Evolutionary conservation across 331 rosid genomes (phyloP).

Genomic region (Telfairia occidentalis): DNA sequence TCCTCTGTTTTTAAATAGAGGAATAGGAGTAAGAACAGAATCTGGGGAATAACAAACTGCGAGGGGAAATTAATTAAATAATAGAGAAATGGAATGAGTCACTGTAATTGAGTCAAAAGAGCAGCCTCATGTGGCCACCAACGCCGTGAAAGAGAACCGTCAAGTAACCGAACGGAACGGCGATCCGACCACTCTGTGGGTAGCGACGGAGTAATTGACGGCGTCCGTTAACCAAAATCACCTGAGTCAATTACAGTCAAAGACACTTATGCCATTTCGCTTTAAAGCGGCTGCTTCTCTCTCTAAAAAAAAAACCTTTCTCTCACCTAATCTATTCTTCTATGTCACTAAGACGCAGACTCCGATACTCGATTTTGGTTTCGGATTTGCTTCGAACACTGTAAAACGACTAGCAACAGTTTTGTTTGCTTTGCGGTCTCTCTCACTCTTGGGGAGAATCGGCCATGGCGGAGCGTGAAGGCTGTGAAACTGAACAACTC

Average conservation of each 20-base stretch:
- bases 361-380: constrained; percentile 13
- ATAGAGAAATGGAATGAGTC: constrained; percentile 1
- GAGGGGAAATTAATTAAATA: not conserved
- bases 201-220: constrained; percentile 28
- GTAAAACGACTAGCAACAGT: constrained; percentile 18
- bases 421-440: constrained; percentile 28
- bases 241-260: constrained; percentile 86
- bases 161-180: constrained; percentile 15
- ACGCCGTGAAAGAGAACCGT: constrained; percentile 31
- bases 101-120: constrained; percentile 24
- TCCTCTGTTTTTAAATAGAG: not conserved
- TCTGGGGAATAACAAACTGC: not conserved
- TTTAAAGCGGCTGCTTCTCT: constrained; percentile 9
- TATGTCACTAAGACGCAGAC: constrained; percentile 20
- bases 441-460: constrained; percentile 11
- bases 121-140: not conserved
- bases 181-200: not conserved
- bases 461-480: constrained; percentile 45
- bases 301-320: not conserved
- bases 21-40: not conserved
- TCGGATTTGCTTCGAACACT: constrained; percentile 17
- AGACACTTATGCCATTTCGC: constrained; percentile 24
- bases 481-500: constrained; percentile 25
- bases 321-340: constrained; percentile 18
- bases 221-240: constrained; percentile 27